Evolutionary conservation across 495 filamentous ascomycete genomes (phyloP), one percentile per base, ranked within the genome.

Genomic region (Penicillium herquei): DNA sequence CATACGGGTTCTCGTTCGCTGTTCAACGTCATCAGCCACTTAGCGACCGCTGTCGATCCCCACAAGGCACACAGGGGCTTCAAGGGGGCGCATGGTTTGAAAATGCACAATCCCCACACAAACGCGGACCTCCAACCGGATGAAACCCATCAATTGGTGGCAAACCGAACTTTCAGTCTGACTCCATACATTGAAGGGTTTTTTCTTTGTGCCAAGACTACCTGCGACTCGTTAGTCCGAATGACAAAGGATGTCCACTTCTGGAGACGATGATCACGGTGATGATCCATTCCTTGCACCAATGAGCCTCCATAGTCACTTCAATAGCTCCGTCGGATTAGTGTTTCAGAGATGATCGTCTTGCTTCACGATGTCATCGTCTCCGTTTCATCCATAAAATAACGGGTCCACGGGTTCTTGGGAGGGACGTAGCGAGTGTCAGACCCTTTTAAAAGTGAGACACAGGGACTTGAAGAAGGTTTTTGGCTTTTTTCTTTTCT

Each of bases 331-430:
- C 14, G 8, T 11, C 6, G 14, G 8, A 7, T 39, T 51, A 41
- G 49, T 41, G 49, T 51, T 51, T 51, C 49, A 51, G 18, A 6
- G 33, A n/a, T 12, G 16, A 49, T 49, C 47, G 47, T 39, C 34
- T 26, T 18, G 16, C 14, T 49, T 49, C 47, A 49, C 34, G n/a
- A 43, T 43, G 47, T 49, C 47, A 37, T 49, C 12, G 47, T 49
- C 32, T n/a, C 32, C 47, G 47, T 49, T 49, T 49, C 34, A 51
- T 31, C 49, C 49, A 51, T 18, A 14, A 39, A 35, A 18, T 16
- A 49, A 35, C 37, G 47, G 47, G 33, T 35, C 47, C 47, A 49
- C 45, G 48, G 35, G 49, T 51, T 51, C 49, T 10, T 51, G 35
- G 26, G 12, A 17, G 32, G 11, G 34, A 4, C 35, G 21, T 37